phyloP scores from a whole-genome alignment of 2,329 filamentous ascomycete genomes.

The Penicillium freii region DNA sequence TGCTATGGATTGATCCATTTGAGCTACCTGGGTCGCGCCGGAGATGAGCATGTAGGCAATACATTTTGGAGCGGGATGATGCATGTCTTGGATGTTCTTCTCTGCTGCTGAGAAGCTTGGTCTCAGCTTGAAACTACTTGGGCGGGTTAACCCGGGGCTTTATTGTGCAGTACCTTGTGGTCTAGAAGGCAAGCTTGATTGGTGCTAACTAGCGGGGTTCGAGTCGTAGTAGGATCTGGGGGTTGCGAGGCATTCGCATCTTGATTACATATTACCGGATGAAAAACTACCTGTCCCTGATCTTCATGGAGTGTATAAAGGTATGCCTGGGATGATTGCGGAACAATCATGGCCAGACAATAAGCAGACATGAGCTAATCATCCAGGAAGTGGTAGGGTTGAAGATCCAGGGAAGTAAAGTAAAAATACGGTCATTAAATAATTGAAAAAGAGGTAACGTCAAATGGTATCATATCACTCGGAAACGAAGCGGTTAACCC shows the following conservation, averaged over 20 bases:
- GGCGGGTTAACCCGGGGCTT: neutral
- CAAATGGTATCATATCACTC: conserved; percentile 36
- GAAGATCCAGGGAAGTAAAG: conserved; percentile 5
- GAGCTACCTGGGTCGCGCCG: neutral
- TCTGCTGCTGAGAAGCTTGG: neutral
- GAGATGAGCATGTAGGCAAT: conserved; percentile 1
- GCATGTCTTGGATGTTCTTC: neutral
- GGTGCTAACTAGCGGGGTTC: neutral
- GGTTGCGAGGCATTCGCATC: neutral
- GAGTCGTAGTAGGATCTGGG: neutral
- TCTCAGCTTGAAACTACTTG: neutral
- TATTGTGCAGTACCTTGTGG: neutral
- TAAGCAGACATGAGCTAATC: neutral
- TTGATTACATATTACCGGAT: neutral
- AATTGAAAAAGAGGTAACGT: conserved; percentile 27
- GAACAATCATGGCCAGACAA: neutral
- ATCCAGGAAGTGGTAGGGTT: neutral
- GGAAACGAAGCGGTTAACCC: conserved; percentile 28
- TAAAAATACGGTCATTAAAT: conserved; percentile 27
- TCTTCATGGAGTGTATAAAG: neutral
- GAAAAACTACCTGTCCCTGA: neutral
- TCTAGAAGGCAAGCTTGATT: neutral
- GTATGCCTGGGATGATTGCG: neutral
- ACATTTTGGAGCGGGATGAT: neutral
- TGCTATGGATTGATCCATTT: neutral